Evolutionary conservation across 2,329 filamentous ascomycete species (phyloP).

Genomic region (Ilyonectria sp.): DNA sequence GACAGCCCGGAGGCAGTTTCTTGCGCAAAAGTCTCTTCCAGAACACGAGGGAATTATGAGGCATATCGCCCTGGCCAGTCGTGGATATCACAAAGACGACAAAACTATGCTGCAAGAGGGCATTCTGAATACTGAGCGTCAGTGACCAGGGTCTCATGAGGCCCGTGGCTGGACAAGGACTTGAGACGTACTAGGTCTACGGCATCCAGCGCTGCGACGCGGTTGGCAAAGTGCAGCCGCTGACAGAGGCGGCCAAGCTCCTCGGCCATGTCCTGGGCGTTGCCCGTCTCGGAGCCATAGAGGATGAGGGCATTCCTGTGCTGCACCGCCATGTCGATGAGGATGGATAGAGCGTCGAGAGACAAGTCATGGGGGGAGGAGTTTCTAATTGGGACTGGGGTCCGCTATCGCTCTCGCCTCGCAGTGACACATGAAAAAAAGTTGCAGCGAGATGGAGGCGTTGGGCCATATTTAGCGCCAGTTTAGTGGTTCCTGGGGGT

Average conservation of each 20-base stretch:
- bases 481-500: constrained; percentile 16
- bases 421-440: constrained; percentile 27
- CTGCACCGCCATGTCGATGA: constrained; percentile 44
- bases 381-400: constrained; percentile 7
- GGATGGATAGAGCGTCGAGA: constrained; percentile 1
- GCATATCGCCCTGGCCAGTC: constrained; percentile 94
- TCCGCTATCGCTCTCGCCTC: constrained; percentile 13
- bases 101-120: constrained; percentile 67
- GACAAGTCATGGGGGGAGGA: not conserved
- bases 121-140: constrained; percentile 58
- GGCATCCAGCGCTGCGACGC: constrained; percentile 83
- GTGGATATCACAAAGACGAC: constrained; percentile 90
- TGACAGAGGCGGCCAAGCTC: constrained; percentile 83
- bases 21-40: constrained; percentile 90
- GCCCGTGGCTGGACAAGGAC: not conserved
- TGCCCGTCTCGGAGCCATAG: constrained; percentile 96
- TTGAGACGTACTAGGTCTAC: constrained; percentile 78
- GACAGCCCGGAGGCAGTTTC: constrained; percentile 79
- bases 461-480: constrained; percentile 17
- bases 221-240: constrained; percentile 83
- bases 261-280: constrained; percentile 90
- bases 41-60: constrained; percentile 84
- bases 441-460: constrained; percentile 5
- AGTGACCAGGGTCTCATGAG: constrained; percentile 17
- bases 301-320: constrained; percentile 75